phyloP scores from a whole-genome alignment of 2,329 filamentous ascomycete species.

The Verticillium isaacii region DNA sequence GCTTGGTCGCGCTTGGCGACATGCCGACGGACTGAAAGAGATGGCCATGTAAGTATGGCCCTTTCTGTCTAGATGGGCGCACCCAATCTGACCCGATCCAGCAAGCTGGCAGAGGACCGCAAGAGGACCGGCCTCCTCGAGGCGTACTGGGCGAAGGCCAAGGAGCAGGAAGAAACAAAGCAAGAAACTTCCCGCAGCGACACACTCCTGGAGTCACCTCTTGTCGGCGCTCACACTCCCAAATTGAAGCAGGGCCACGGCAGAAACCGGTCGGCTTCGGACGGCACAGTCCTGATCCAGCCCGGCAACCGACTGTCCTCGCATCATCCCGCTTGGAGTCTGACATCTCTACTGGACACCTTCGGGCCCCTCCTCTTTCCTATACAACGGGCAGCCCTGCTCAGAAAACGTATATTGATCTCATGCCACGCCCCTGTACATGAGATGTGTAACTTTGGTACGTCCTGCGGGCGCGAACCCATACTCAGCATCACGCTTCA shows the following conservation, averaged over 20 bases:
- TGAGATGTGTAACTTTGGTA: constrained; percentile 84
- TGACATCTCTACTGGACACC: constrained; percentile 69
- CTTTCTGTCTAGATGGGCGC: constrained; percentile 12
- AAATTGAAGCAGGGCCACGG: constrained; percentile 36
- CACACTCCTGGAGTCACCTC: constrained; percentile 47
- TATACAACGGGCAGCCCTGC: constrained; percentile 77
- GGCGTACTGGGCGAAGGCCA: constrained; percentile 72
- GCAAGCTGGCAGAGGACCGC: constrained; percentile 60
- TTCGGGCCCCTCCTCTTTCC: constrained; percentile 93
- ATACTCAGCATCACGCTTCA: too few species aligned
- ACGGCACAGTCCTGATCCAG: constrained; percentile 53
- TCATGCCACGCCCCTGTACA: constrained; percentile 83
- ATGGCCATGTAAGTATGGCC: constrained; percentile 59
- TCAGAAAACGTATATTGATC: constrained; percentile 84
- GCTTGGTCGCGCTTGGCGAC: constrained; percentile 83
- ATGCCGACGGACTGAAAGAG: constrained; percentile 70
- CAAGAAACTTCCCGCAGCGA: constrained; percentile 32
- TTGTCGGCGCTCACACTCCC: constrained; percentile 30
- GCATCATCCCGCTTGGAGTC: constrained; percentile 81
- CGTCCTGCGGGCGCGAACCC: constrained; percentile 10
- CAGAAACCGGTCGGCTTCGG: constrained; percentile 56
- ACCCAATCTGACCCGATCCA: constrained; percentile 23
- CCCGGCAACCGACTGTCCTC: constrained; percentile 64
- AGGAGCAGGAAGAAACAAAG: constrained; percentile 32
- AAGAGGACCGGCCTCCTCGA: constrained; percentile 62